These are phyloP conservation scores for Podaxis carcinomalis DNA, from an alignment of 768 basidiomycete genomes.

Conservation along the genomic window DNA sequence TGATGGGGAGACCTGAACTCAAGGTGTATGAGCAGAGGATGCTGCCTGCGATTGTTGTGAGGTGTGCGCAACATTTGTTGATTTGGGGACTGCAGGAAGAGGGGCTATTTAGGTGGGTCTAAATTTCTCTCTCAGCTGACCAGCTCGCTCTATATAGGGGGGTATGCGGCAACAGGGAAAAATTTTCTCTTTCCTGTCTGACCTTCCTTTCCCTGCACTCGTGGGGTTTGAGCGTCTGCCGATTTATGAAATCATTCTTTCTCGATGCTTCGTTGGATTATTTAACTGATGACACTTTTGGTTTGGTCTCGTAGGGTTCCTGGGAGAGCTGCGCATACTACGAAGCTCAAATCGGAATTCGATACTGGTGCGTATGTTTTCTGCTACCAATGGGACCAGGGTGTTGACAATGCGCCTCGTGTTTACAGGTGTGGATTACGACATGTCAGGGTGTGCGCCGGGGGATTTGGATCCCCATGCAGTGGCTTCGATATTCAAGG, in stretches of 20 bases:
- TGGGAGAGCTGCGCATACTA: conserved; percentile 79
- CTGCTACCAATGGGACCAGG: neutral
- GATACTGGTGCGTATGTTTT: conserved; percentile 53
- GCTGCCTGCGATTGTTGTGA: conserved; percentile 72
- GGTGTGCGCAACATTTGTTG: conserved; percentile 80
- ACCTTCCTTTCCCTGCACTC: neutral
- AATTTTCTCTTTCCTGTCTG: neutral
- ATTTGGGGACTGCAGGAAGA: conserved; percentile 85
- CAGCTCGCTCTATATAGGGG: neutral
- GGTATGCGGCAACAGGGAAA: neutral
- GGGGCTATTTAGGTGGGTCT: conserved; percentile 74
- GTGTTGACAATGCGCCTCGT: neutral
- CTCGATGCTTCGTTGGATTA: neutral
- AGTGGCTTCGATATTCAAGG: conserved; percentile 90
- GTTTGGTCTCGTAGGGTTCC: conserved; percentile 51
- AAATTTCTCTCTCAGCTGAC: neutral
- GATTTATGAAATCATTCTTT: conserved; percentile 11
- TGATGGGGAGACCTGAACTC: conserved; percentile 11
- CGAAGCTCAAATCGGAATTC: conserved; percentile 73
- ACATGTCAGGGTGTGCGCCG: conserved; percentile 72
- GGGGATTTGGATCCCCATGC: conserved; percentile 93
- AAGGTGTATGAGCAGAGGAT: conserved; percentile 43
- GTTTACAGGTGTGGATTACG: conserved; percentile 77
- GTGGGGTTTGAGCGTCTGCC: conserved; percentile 11
- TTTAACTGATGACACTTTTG: conserved; percentile 9